Percentiles rank a stretch among this genome's conserved stretches.
These are phyloP conservation scores for Phytophthora pluvialis DNA, from an alignment of 352 stramenopile genomes.

Conservation along the genomic window DNA sequence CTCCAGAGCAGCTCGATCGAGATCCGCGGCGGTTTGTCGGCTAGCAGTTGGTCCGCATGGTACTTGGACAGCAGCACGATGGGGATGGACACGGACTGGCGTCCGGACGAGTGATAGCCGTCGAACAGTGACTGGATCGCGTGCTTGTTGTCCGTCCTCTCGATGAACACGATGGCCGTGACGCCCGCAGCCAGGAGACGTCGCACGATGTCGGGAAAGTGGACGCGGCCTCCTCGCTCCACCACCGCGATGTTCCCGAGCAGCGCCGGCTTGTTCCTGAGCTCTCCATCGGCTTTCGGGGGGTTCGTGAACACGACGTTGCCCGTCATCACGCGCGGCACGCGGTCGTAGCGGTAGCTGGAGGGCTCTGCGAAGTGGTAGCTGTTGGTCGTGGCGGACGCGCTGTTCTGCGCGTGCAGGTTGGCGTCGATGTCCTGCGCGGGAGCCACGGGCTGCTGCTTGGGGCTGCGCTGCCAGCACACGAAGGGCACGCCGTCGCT, in stretches of 20 bases:
- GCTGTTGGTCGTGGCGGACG: constrained; percentile 14
- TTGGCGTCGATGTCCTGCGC: constrained; percentile 32
- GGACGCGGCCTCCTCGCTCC: constrained; percentile 76
- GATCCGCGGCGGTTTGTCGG: constrained; percentile 58
- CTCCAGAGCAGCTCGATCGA: constrained; percentile 76
- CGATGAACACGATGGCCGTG: constrained; percentile 80
- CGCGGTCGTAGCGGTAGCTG: constrained; percentile 82
- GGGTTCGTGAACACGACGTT: constrained; percentile 69
- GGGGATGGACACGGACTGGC: constrained; percentile 73
- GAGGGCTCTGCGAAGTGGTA: constrained; percentile 87
- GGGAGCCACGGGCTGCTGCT: constrained; percentile 13
- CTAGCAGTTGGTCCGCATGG: constrained; percentile 75
- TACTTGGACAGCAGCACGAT: constrained; percentile 83
- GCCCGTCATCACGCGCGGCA: constrained; percentile 53
- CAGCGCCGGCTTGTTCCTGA: constrained; percentile 64
- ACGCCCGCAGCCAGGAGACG: constrained; percentile 69
- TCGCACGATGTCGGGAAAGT: constrained; percentile 87
- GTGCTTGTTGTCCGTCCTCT: constrained; percentile 58
- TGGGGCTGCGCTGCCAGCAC: constrained; percentile 51
- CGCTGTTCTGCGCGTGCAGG: constrained; percentile 43
- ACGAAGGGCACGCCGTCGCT: constrained; percentile 78
- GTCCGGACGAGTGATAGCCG: constrained; percentile 86
- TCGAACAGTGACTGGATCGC: constrained; percentile 84
- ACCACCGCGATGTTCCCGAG: constrained; percentile 77
- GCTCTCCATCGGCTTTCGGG: constrained; percentile 69